Base-by-base conservation (phyloP, 805 yeast species). In the Wickerhamomyces chaumierensis region DNA sequence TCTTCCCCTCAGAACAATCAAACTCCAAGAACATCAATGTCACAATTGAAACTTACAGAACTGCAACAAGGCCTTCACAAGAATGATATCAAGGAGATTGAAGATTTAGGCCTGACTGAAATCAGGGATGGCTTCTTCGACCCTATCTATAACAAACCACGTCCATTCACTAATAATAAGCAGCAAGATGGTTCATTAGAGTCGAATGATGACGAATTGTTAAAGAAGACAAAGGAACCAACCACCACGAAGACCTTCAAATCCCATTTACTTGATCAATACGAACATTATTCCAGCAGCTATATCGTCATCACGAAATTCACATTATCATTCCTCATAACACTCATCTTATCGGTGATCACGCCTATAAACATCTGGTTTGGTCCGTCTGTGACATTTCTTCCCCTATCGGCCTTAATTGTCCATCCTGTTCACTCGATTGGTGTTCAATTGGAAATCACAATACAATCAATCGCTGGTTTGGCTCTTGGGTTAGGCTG, bases 61-160 rank as follows among this genome's bases (percentile, higher is more conserved):
- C 46, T 62, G 18, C 50, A 54, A 2, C 43, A 46, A 9, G 28
- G 31, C 6, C 27, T 32, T 1, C 29, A 21, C 9, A 21, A 6
- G 23, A 21, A 21, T 21, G n/a, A n/a, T n/a, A n/a, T n/a, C n/a
- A 48, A 52, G 8, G 44, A 49, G 4, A 48, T 62, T 41, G 59
- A 61, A 17, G 48, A 56, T n/a, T 44, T 65, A 27, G 61, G 53
- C 1, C 38, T 68, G n/a, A 68, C 66, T 38, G 76, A 70, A 44
- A 45, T 65, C 19, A 56, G 75, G 46, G 66, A 65, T 37, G 73
- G 73, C 9, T 69, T 63, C 47, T 70, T 70, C 42, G 74, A 70
- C 45, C 66, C 75, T 2, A 53, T 60, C 1, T 70, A 58, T 41
- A 51, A 59, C 6, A 60, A 60, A 19, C 59, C 58, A 15, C n/a